Conservation (phyloP, 116 monocot species). For the Phalaenopsis hybrid region DNA sequence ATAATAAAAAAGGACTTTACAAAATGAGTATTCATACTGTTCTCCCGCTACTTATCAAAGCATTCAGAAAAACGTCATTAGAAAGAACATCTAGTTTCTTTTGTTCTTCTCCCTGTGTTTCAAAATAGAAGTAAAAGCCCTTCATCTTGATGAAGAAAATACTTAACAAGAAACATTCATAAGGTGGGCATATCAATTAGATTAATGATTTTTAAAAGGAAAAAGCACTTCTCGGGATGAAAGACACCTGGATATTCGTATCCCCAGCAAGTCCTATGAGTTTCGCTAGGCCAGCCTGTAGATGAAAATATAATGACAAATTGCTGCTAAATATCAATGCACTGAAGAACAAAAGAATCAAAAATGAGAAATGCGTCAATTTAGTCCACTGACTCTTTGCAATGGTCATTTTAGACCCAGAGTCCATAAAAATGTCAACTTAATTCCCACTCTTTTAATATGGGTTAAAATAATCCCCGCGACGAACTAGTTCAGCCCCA, state of each 20-base stretch:
- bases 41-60: conserved; percentile 78
- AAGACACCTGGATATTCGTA: conserved; percentile 76
- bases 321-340: too few relatives aligned
- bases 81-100: conserved; percentile 98
- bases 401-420: too few relatives aligned
- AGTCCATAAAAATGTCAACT: too few relatives aligned
- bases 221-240: background rate
- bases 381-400: too few relatives aligned
- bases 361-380: too few relatives aligned
- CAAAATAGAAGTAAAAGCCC: background rate
- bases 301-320: background rate
- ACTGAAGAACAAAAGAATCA: too few relatives aligned
- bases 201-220: background rate
- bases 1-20: background rate
- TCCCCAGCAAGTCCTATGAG: conserved; percentile 92
- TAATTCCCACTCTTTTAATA: too few relatives aligned
- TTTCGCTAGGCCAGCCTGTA: conserved; percentile 96
- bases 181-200: background rate
- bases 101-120: conserved; percentile 85
- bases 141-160: background rate
- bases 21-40: conserved; percentile 41
- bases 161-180: background rate
- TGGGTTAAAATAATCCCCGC: too few relatives aligned
- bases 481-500: too few relatives aligned
- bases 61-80: conserved; percentile 95